Base-by-base conservation (phyloP, 805 yeast genomes). In the Pichia sporocuriosa region DNA sequence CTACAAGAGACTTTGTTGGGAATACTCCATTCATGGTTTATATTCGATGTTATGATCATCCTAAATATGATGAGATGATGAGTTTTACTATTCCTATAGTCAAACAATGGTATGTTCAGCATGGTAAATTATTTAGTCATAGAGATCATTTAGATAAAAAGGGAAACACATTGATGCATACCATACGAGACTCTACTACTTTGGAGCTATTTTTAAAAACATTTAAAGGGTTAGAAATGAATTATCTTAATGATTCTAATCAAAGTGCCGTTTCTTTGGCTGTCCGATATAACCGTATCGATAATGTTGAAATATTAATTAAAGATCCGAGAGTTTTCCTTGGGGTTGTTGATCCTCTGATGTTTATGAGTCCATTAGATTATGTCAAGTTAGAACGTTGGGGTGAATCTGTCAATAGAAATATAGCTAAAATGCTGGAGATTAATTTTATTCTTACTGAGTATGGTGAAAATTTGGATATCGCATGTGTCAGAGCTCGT, bases 1-100 rank as follows among this genome's bases (percentile, higher is more conserved):
- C 66, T 6, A 56, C 61, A 12, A 72, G 71, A 39, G 97, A 89
- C 55, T 47, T 53, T 11, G 76, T 73, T 45, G 76, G 80, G 0
- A 85, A 84, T 51, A 85, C 97, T 0, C 94, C 97, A 0, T 62
- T 90, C 9, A 77, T 83, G 59, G 72, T 86, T 2, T 61, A 85
- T 3, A 78, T 86, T 48, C 64, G 96, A 41, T 77, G 88, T 48
- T 89, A 89, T 59, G 96, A 88, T 57, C 88, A 84, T 49, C 63
- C 74, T 0, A 60, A 77, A 26, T 89, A 88, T 57, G 56, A 66
- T 2, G 54, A 54, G 3, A 54, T 85, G 51, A 61, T 85, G 5
- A 37, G 49, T 15, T 59, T 55, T 11, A 75, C 78, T 0, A 69
- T 82, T 40, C 47, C 55, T 1, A 62, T 69, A 13, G 77, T 74